Conservation (phyloP, 495 filamentous ascomycete species). For the Melanomma pulvis-pyrius region DNA sequence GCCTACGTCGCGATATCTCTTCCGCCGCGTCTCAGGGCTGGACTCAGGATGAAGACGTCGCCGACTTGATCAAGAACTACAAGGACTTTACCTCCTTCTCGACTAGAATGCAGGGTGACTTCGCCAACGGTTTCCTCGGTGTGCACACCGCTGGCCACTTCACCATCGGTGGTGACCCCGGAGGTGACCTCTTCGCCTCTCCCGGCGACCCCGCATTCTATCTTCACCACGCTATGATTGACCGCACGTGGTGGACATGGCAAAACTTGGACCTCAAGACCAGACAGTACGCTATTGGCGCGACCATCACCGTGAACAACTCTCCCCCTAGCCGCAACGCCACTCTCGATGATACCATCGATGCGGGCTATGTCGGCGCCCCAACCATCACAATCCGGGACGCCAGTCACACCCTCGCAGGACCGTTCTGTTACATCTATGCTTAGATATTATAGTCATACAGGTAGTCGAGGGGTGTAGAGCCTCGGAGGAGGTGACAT, state of each 20-base stretch:
- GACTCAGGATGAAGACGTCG: constrained; percentile 55
- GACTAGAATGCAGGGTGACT: constrained; percentile 55
- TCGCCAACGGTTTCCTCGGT: constrained; percentile 53
- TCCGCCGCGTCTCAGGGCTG: constrained; percentile 50
- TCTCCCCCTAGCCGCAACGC: constrained; percentile 52
- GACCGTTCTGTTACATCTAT: constrained; percentile 64
- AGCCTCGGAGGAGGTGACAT: constrained; percentile 13
- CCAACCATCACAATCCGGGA: constrained; percentile 49
- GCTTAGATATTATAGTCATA: constrained; percentile 24
- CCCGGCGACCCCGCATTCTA: constrained; percentile 61
- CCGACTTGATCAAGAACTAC: constrained; percentile 52
- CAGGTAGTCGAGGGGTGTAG: constrained; percentile 8
- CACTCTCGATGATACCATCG: constrained; percentile 51
- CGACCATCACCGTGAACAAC: constrained; percentile 63
- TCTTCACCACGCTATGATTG: constrained; percentile 71
- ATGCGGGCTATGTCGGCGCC: constrained; percentile 49
- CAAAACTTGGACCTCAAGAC: constrained; percentile 59
- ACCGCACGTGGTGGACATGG: constrained; percentile 73
- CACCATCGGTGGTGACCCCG: constrained; percentile 63
- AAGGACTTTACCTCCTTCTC: constrained; percentile 57
- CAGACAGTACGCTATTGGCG: constrained; percentile 51
- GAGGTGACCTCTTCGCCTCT: constrained; percentile 61
- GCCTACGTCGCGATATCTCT: constrained; percentile 67
- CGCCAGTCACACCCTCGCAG: constrained; percentile 55
- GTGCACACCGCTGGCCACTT: constrained; percentile 68